Conservation (phyloP, 164 flowering plant genomes). For the Nelumbo lutea region DNA sequence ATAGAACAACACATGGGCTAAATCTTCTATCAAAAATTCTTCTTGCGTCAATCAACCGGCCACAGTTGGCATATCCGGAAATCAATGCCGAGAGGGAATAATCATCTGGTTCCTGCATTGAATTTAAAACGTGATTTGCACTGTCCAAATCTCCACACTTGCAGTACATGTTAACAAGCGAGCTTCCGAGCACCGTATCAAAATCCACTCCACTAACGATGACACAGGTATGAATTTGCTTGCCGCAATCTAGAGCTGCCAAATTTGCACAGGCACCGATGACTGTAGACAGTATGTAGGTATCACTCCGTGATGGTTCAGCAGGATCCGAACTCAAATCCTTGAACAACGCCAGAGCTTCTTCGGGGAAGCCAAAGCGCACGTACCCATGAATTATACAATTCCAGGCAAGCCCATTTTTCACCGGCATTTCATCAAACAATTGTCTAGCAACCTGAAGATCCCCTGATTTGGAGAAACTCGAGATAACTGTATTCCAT, state of each 20-base stretch:
- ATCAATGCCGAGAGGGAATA: constrained; percentile 76
- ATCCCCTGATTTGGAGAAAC: constrained; percentile 44
- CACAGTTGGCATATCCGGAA: constrained; percentile 57
- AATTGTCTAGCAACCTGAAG: constrained; percentile 35
- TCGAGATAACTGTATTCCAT: constrained; percentile 54
- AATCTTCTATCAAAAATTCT: constrained; percentile 28
- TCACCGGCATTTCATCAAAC: constrained; percentile 60
- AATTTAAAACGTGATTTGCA: constrained; percentile 40
- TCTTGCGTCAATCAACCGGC: constrained; percentile 56
- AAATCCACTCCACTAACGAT: constrained; percentile 35
- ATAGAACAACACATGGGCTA: constrained; percentile 42
- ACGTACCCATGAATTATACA: constrained; percentile 62
- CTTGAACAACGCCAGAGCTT: constrained; percentile 56
- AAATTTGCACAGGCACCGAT: constrained; percentile 51
- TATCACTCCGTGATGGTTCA: constrained; percentile 25
- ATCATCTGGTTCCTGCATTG: constrained; percentile 47
- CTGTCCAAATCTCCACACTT: constrained; percentile 64
- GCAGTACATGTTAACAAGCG: constrained; percentile 63
- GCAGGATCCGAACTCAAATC: constrained; percentile 24
- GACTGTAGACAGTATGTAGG: constrained; percentile 48
- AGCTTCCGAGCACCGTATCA: constrained; percentile 56
- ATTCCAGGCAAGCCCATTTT: constrained; percentile 55
- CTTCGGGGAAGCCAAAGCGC: constrained; percentile 29
- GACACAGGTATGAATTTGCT: constrained; percentile 59
- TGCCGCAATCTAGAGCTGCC: constrained; percentile 41